These are phyloP conservation scores for Gossypioides kirkii DNA, from an alignment of 345 rosid species.

Conservation along the genomic window DNA sequence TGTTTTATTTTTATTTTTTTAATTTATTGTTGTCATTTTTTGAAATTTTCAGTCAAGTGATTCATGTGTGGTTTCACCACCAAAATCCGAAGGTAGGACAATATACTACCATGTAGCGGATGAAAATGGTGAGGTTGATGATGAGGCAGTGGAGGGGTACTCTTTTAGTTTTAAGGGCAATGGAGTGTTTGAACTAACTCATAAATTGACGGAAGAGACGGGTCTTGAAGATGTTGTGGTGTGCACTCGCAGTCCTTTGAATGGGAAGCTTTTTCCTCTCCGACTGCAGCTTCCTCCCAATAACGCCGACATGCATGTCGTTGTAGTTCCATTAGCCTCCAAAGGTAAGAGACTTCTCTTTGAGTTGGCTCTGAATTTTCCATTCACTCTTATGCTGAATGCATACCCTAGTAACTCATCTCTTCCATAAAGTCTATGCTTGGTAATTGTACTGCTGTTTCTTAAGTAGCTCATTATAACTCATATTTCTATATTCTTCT, in stretches of 20 bases:
- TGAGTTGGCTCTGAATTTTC: not conserved
- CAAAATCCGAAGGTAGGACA: conserved; percentile 75
- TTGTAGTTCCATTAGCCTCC: conserved; percentile 50
- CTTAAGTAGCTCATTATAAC: not conserved
- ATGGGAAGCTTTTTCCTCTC: conserved; percentile 78
- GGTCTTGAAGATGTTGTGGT: conserved; percentile 62
- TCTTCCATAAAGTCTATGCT: not conserved
- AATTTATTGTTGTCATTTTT: not conserved
- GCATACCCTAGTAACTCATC: not conserved
- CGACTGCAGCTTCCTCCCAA: conserved; percentile 95
- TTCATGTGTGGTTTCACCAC: conserved; percentile 54
- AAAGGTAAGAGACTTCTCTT: conserved; percentile 30
- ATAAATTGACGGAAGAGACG: conserved; percentile 61
- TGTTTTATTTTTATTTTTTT: not conserved
- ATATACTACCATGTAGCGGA: conserved; percentile 78
- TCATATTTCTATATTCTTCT: not conserved
- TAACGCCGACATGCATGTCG: conserved; percentile 66
- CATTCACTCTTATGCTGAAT: not conserved
- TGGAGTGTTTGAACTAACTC: conserved; percentile 65
- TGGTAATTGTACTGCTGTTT: not conserved
- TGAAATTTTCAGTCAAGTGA: conserved; percentile 51
- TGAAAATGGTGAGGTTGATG: conserved; percentile 67
- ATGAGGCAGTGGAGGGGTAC: conserved; percentile 46
- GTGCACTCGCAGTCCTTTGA: conserved; percentile 84
- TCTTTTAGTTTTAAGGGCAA: conserved; percentile 73